Conservation (phyloP, 2,329 filamentous ascomycete species). For the Trichoderma hamatum region DNA sequence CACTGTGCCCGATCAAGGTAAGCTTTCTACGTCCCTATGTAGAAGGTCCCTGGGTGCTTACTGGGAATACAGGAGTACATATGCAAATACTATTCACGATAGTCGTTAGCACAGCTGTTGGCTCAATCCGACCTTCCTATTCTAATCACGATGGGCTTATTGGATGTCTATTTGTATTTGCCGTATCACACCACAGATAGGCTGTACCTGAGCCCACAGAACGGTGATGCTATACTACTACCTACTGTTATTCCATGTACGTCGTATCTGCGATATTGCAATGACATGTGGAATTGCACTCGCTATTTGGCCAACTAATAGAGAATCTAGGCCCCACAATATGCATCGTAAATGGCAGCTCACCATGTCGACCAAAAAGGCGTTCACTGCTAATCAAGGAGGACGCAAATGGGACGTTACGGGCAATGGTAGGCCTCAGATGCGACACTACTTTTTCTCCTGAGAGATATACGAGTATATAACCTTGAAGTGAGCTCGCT, state of each 20-base stretch:
- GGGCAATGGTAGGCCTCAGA: neutral
- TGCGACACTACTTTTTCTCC: neutral
- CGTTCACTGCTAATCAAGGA: neutral
- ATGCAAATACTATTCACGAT: neutral
- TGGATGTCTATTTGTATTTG: neutral
- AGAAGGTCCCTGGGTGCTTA: conserved; percentile 3
- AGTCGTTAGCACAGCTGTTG: neutral
- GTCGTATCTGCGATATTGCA: neutral
- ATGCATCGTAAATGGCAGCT: conserved; percentile 8
- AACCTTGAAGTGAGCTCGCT: neutral
- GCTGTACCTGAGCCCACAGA: neutral
- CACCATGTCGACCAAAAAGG: neutral
- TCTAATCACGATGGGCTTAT: neutral
- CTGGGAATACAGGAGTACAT: neutral
- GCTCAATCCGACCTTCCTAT: conserved; percentile 6
- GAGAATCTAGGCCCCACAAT: neutral
- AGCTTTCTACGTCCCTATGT: neutral
- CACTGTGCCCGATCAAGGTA: neutral
- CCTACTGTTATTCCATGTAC: neutral
- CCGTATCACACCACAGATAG: neutral
- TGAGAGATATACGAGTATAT: neutral
- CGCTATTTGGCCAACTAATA: neutral
- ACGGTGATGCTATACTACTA: neutral
- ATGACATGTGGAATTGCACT: neutral
- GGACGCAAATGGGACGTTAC: conserved; percentile 8